Evolutionary conservation across 805 yeast species (phyloP).

Genomic region (Pichia scutulata): DNA sequence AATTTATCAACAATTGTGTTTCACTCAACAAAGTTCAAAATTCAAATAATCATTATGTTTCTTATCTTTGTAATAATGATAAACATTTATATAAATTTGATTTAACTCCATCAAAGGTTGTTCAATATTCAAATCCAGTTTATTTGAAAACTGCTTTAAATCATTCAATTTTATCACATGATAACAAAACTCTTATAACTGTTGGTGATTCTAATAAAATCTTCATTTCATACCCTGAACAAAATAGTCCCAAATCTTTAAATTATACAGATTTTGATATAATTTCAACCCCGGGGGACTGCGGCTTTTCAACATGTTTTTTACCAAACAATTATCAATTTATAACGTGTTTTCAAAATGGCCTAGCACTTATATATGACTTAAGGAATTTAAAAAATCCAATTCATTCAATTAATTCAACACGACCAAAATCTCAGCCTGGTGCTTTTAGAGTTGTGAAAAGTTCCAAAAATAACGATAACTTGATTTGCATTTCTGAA

Average conservation of each 20-base stretch:
- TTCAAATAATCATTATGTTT: constrained; percentile 33
- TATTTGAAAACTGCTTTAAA: constrained; percentile 63
- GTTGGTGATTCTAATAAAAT: constrained; percentile 76
- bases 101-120: constrained; percentile 38
- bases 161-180: constrained; percentile 64
- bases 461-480: constrained; percentile 62
- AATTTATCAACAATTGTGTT: constrained; percentile 78
- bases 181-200: constrained; percentile 47
- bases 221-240: constrained; percentile 43
- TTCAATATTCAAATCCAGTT: constrained; percentile 30
- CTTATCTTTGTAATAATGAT: constrained; percentile 82
- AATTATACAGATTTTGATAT: constrained; percentile 30
- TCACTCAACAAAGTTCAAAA: constrained; percentile 37
- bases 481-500: constrained; percentile 68
- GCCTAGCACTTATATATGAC: constrained; percentile 71
- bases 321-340: constrained; percentile 68
- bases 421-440: constrained; percentile 43
- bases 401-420: constrained; percentile 47
- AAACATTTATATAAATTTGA: constrained; percentile 58
- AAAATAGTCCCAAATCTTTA: neutral
- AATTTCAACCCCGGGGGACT: constrained; percentile 50
- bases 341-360: constrained; percentile 82
- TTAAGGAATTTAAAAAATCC: constrained; percentile 53
- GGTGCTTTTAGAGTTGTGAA: constrained; percentile 37
- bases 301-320: constrained; percentile 78